Evolutionary conservation across 495 filamentous ascomycete genomes (phyloP).

Genomic region (Penicillium verhagenii): DNA sequence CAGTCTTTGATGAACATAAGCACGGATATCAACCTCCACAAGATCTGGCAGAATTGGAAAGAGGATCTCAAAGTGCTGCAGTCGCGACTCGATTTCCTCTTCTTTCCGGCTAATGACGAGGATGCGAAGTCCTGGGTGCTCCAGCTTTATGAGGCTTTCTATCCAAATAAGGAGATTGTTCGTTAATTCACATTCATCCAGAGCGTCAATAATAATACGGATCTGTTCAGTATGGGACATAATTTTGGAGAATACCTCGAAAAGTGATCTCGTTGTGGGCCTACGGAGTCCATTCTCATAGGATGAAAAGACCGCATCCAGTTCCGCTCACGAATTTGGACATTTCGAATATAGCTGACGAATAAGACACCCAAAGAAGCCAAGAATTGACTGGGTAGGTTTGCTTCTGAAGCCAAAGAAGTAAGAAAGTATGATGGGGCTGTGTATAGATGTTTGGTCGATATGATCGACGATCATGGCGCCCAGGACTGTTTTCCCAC

Average conservation of each 20-base stretch:
- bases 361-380: neutral
- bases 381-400: neutral
- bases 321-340: neutral
- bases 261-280: neutral
- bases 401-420: neutral
- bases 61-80: neutral
- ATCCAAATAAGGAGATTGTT: neutral
- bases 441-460: neutral
- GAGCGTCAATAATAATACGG: neutral
- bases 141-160: neutral
- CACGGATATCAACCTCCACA: neutral
- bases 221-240: neutral
- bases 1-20: neutral
- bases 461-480: slow-evolving; percentile 30
- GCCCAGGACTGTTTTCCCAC: slow-evolving; percentile 38
- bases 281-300: neutral
- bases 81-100: neutral
- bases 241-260: neutral
- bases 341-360: neutral
- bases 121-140: neutral
- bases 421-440: slow-evolving; percentile 29
- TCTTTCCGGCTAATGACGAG: neutral
- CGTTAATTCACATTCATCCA: neutral
- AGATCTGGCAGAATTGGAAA: neutral
- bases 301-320: neutral